phyloP scores from a whole-genome alignment of 257 asterid species.

The Solanum chiquidenum region DNA sequence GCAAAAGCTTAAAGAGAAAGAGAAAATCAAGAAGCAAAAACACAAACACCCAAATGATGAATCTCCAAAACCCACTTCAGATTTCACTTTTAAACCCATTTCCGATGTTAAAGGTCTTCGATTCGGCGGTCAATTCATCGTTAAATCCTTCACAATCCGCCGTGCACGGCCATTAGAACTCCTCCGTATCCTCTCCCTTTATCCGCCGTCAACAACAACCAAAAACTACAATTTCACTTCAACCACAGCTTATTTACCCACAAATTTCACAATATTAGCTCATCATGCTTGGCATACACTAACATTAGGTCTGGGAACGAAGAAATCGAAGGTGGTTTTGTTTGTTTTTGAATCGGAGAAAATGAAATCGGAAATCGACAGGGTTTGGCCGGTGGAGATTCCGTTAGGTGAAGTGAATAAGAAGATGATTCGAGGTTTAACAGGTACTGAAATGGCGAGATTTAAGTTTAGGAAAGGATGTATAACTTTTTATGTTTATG shows the following conservation, averaged over 20 bases:
- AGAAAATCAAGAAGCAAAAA: constrained; percentile 54
- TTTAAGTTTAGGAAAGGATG: constrained; percentile 91
- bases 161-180: constrained; percentile 69
- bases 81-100: constrained; percentile 54
- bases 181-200: constrained; percentile 67
- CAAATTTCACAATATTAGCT: constrained; percentile 92
- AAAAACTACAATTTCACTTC: constrained; percentile 35
- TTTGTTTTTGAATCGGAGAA: constrained; percentile 82
- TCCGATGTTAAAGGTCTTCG: constrained; percentile 81
- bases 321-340: constrained; percentile 67
- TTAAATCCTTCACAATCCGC: constrained; percentile 85
- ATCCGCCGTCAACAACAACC: constrained; percentile 8
- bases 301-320: constrained; percentile 84
- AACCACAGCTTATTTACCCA: constrained; percentile 68
- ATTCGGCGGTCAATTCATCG: constrained; percentile 89
- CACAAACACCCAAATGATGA: constrained; percentile 78
- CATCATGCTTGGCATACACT: constrained; percentile 99
- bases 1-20: neutral
- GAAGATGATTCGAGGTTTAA: constrained; percentile 58
- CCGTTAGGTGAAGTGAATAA: constrained; percentile 88
- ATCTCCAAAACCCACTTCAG: constrained; percentile 38
- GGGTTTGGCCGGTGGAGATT: constrained; percentile 78
- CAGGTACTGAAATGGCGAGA: constrained; percentile 74
- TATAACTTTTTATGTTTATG: constrained; percentile 81
- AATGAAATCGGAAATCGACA: constrained; percentile 45